phyloP scores from a whole-genome alignment of 2,329 filamentous ascomycete genomes.

The Monosporascus sp. region DNA sequence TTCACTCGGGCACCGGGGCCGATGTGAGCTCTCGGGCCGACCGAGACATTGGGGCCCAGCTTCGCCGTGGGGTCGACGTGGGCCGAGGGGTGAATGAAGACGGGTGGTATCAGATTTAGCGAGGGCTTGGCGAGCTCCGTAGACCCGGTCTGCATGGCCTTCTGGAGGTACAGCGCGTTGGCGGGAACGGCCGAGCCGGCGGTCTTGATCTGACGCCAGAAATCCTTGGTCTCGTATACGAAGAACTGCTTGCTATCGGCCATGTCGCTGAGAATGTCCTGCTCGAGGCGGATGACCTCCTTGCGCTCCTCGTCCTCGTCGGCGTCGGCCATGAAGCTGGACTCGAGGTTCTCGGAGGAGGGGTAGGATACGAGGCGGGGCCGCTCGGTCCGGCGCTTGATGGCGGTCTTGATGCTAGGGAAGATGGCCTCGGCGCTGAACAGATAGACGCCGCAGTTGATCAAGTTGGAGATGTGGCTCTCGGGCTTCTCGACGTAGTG shows the following conservation, averaged over 20 bases:
- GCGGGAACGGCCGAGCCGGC: conserved; percentile 94
- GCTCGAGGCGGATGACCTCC: conserved; percentile 89
- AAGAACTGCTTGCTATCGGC: conserved; percentile 98
- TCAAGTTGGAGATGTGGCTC: conserved; percentile 93
- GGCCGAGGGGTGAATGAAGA: conserved; percentile 91
- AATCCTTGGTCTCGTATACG: conserved; percentile 97
- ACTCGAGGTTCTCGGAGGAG: conserved; percentile 86
- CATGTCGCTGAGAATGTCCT: conserved; percentile 92
- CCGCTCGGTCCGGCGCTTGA: conserved; percentile 90
- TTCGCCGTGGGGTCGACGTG: conserved; percentile 91
- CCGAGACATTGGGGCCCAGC: conserved; percentile 92
- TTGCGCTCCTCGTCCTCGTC: conserved; percentile 71
- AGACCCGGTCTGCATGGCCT: conserved; percentile 79
- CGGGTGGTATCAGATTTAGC: conserved; percentile 81
- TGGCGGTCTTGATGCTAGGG: conserved; percentile 87
- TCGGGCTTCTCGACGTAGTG: conserved; percentile 99
- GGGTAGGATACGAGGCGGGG: conserved; percentile 92
- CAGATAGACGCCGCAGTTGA: conserved; percentile 98
- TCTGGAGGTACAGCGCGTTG: conserved; percentile 92
- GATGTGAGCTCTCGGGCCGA: conserved; percentile 81
- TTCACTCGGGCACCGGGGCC: conserved; percentile 88
- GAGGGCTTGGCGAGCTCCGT: conserved; percentile 78
- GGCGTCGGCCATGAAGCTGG: conserved; percentile 52
- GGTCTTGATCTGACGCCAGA: conserved; percentile 99
- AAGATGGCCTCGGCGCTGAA: conserved; percentile 96